Conservation (phyloP, 148 eudicot genomes). For the Drosera capensis region DNA sequence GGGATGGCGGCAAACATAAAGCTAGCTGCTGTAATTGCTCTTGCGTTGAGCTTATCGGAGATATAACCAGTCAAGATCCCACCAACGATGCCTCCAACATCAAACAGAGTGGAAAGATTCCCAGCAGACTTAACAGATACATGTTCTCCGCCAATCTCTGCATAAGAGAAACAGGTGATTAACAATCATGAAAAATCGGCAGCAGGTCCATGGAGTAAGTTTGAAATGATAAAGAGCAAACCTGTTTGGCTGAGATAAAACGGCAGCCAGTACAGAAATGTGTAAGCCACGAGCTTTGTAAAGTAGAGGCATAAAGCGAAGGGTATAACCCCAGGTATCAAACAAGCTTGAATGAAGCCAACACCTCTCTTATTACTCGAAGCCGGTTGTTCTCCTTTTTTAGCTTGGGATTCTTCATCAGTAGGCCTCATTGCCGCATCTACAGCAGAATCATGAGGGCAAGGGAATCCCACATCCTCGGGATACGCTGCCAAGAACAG, state of each 20-base stretch:
- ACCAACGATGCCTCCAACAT: conserved; percentile 89
- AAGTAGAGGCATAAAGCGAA: conserved; percentile 94
- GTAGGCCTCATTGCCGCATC: conserved; percentile 10
- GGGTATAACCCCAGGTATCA: conserved; percentile 88
- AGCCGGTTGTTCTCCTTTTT: conserved; percentile 14
- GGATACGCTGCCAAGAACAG: conserved; percentile 85
- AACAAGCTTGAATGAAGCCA: conserved; percentile 66
- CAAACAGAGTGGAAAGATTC: conserved; percentile 86
- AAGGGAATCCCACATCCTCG: conserved; percentile 70
- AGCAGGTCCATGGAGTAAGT: no score
- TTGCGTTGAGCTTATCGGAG: conserved; percentile 77
- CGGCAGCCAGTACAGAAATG: conserved; percentile 90
- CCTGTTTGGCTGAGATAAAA: conserved; percentile 93
- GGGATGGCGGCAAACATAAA: conserved; percentile 89
- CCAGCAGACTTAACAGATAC: conserved; percentile 88
- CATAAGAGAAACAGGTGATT: no score
- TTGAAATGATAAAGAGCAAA: no score
- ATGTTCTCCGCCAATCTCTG: conserved; percentile 80
- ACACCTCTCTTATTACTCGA: conserved; percentile 45
- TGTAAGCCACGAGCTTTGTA: conserved; percentile 93
- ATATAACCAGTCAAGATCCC: conserved; percentile 83
- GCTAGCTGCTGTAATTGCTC: conserved; percentile 81
- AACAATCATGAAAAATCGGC: no score
- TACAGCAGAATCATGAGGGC: conserved; percentile 20
- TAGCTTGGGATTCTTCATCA: conserved; percentile 34